A percentile compares a stretch with the other conserved stretches of the same genome.
Evolutionary conservation across 108 stramenopile genomes (phyloP).

Genomic region (Schizochytrium sp.): DNA sequence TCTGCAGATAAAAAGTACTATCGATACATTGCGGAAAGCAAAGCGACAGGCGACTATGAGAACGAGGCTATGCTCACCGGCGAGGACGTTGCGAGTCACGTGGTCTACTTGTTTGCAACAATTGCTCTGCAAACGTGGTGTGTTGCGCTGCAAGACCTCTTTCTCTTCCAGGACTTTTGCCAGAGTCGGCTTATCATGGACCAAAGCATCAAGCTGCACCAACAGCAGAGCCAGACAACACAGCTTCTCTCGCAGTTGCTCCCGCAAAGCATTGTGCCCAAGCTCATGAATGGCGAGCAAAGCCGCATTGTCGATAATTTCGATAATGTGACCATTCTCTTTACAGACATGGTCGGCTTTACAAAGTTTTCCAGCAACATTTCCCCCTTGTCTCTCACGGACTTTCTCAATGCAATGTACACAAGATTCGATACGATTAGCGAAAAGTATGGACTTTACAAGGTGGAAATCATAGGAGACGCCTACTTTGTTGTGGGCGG

Average conservation of each 20-base stretch:
- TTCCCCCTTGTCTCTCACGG: constrained; percentile 23
- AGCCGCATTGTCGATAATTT: not conserved
- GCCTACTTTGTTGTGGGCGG: constrained; percentile 37
- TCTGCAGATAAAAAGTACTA: not conserved
- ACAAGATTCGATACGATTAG: constrained; percentile 19
- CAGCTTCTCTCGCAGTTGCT: constrained; percentile 16
- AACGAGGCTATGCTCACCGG: not conserved
- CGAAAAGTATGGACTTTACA: constrained; percentile 28
- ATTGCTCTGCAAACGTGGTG: not conserved
- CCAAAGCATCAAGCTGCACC: not conserved
- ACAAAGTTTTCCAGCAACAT: constrained; percentile 29
- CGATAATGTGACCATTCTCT: constrained; percentile 32
- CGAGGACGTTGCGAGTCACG: not conserved
- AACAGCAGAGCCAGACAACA: not conserved
- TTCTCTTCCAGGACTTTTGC: constrained; percentile 12
- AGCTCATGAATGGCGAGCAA: not conserved
- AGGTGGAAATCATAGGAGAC: constrained; percentile 47
- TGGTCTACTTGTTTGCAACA: not conserved
- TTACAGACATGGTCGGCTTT: constrained; percentile 39
- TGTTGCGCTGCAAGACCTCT: not conserved
- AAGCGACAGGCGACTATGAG: not conserved
- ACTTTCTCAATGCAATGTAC: constrained; percentile 39
- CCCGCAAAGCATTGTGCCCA: constrained; percentile 13
- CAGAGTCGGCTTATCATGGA: constrained; percentile 7
- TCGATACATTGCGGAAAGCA: not conserved